Percentiles rank a stretch among this genome's conserved stretches.
Conservation (phyloP, 164 flowering plant genomes). For the Magnolia changhungtana region DNA sequence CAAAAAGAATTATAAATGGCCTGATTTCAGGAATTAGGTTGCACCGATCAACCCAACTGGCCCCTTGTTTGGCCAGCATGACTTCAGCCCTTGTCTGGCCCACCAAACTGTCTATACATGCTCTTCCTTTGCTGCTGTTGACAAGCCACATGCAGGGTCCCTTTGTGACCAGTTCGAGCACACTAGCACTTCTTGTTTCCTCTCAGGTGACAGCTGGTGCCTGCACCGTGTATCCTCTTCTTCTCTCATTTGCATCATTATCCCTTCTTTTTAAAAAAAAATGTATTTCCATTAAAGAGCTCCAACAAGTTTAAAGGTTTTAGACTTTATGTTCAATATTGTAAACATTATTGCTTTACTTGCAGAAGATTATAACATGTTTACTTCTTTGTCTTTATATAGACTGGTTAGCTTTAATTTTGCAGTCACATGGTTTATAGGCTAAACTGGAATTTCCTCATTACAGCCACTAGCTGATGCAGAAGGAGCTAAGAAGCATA, state of each 20-base stretch:
- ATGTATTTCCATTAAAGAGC: not conserved
- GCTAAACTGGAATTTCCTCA: slow-evolving; percentile 18
- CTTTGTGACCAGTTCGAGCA: no score
- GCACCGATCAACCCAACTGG: no score
- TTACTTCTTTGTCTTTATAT: not conserved
- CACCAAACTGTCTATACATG: no score
- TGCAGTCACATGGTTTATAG: not conserved
- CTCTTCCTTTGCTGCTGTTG: no score
- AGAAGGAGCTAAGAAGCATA: slow-evolving; percentile 87
- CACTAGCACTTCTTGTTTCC: no score
- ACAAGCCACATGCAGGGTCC: no score
- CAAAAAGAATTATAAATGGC: no score
- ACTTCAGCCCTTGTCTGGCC: no score
- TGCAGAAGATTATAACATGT: not conserved
- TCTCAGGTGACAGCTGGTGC: not conserved
- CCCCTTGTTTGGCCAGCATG: no score
- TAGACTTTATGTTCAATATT: not conserved
- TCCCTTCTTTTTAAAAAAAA: not conserved
- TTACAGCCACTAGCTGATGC: slow-evolving; percentile 98
- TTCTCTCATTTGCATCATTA: not conserved
- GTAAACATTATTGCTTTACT: not conserved
- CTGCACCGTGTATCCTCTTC: not conserved
- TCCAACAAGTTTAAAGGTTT: not conserved
- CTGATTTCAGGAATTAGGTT: no score
- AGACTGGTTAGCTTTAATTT: slow-evolving; percentile 1